Conservation (phyloP, 306 rosid genomes). For the Boehmeria nivea region DNA sequence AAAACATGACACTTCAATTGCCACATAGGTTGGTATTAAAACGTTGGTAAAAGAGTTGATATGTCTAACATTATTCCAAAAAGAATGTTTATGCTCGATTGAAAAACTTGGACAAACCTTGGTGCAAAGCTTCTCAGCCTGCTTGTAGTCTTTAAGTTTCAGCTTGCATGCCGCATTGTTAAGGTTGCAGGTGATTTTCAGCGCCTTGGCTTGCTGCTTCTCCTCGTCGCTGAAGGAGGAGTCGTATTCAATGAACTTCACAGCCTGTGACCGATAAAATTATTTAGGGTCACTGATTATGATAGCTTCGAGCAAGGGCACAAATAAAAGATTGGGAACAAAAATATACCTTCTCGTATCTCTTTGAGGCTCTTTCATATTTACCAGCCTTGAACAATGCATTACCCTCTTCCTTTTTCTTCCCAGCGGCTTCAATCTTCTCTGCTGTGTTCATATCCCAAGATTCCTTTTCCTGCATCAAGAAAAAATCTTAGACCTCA, state of each 20-base stretch:
- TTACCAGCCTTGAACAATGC: constrained; percentile 35
- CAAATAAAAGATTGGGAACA: not conserved
- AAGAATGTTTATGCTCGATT: not conserved
- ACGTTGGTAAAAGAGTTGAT: too few relatives aligned
- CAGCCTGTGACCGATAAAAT: constrained; percentile 23
- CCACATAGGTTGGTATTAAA: too few relatives aligned
- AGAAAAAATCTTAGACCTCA: not conserved
- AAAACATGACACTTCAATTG: too few relatives aligned
- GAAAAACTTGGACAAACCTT: constrained; percentile 13
- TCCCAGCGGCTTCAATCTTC: constrained; percentile 38
- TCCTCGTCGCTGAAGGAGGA: constrained; percentile 34
- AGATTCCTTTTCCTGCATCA: constrained; percentile 38
- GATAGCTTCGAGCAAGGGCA: too few relatives aligned
- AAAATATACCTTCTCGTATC: constrained; percentile 37
- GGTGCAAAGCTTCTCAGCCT: constrained; percentile 37
- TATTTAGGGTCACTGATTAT: too few relatives aligned
- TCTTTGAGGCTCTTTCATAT: constrained; percentile 41
- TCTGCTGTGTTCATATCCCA: constrained; percentile 39
- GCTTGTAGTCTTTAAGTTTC: constrained; percentile 33
- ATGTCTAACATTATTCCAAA: too few relatives aligned
- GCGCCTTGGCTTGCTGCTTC: constrained; percentile 30
- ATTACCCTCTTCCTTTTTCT: constrained; percentile 48
- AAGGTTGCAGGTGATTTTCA: constrained; percentile 30
- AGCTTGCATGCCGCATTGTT: constrained; percentile 42
- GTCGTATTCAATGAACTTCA: constrained; percentile 25